phyloP scores from a whole-genome alignment of 345 rosid species.

The Fremontodendron californicum region DNA sequence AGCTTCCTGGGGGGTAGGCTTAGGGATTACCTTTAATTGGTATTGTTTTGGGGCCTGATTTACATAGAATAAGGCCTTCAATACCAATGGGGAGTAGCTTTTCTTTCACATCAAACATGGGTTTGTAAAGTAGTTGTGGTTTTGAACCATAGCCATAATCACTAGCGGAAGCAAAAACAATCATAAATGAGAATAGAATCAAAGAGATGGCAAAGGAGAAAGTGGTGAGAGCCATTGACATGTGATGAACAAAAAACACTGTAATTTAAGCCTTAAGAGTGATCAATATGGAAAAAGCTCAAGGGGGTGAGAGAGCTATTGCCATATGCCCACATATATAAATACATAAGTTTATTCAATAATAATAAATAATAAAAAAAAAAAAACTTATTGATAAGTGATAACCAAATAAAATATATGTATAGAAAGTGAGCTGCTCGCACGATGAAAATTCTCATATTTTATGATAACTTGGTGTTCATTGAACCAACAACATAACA shows the following conservation, averaged over 20 bases:
- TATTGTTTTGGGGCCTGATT: slow-evolving; percentile 20
- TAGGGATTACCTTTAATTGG: slow-evolving; percentile 32
- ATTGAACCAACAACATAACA: background rate
- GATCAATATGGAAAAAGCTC: background rate
- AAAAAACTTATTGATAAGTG: background rate
- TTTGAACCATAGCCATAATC: slow-evolving; percentile 11
- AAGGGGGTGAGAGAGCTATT: background rate
- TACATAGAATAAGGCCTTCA: slow-evolving; percentile 40
- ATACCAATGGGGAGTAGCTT: slow-evolving; percentile 23
- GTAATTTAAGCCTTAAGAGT: background rate
- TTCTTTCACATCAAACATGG: slow-evolving; percentile 12
- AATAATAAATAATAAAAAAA: too few relatives aligned
- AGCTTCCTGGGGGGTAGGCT: background rate
- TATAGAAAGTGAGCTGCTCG: background rate
- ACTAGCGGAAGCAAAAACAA: slow-evolving; percentile 14
- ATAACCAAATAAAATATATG: background rate
- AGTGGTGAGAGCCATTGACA: slow-evolving; percentile 13
- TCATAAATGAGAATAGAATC: slow-evolving; percentile 11
- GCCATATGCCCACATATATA: background rate
- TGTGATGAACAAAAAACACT: background rate
- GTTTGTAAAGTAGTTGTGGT: background rate
- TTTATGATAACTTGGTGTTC: background rate
- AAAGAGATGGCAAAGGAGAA: background rate
- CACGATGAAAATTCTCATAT: background rate
- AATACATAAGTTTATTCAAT: background rate